A percentile compares a stretch with the other conserved stretches of the same genome.
Conservation (phyloP, 148 eudicot genomes). For the Bassia scoparia region DNA sequence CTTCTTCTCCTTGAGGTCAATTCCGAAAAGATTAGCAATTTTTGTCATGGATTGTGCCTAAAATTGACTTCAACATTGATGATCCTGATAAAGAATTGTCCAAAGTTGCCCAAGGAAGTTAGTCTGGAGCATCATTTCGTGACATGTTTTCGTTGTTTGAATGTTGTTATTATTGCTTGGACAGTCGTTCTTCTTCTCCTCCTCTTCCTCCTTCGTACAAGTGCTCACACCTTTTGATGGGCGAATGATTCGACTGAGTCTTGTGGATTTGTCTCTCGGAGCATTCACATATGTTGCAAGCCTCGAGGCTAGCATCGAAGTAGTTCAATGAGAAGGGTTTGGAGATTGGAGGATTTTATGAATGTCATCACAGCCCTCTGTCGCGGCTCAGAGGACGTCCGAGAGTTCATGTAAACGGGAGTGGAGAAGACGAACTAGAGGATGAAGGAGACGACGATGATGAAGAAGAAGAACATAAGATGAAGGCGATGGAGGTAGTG, state of each 20-base stretch:
- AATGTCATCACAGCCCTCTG: constrained; percentile 47
- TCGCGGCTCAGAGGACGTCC: constrained; percentile 45
- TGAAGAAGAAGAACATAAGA: too few relatives aligned
- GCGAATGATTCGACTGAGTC: constrained; percentile 39
- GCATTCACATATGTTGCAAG: constrained; percentile 50
- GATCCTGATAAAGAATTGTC: constrained; percentile 46
- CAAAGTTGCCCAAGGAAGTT: constrained; percentile 32
- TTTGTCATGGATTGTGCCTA: constrained; percentile 27
- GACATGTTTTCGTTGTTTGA: neutral
- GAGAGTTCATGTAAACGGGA: constrained; percentile 30
- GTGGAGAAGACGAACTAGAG: neutral
- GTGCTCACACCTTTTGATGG: constrained; percentile 34
- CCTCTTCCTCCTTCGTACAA: constrained; percentile 11
- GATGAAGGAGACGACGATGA: neutral
- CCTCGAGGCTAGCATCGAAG: constrained; percentile 55
- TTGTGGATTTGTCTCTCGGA: constrained; percentile 50
- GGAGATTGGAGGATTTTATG: constrained; percentile 33
- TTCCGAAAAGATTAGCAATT: constrained; percentile 33
- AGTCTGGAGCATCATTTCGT: constrained; percentile 31
- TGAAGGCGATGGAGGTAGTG: neutral
- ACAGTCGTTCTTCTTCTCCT: too few relatives aligned
- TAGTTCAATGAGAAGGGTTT: constrained; percentile 45
- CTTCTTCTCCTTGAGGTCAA: constrained; percentile 40
- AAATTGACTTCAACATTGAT: constrained; percentile 31
- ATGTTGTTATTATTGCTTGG: neutral